A percentile compares a stretch with the other conserved stretches of the same genome.
Evolutionary conservation across 2,329 filamentous ascomycete species (phyloP).

Genomic region (Cladophialophora exuberans): DNA sequence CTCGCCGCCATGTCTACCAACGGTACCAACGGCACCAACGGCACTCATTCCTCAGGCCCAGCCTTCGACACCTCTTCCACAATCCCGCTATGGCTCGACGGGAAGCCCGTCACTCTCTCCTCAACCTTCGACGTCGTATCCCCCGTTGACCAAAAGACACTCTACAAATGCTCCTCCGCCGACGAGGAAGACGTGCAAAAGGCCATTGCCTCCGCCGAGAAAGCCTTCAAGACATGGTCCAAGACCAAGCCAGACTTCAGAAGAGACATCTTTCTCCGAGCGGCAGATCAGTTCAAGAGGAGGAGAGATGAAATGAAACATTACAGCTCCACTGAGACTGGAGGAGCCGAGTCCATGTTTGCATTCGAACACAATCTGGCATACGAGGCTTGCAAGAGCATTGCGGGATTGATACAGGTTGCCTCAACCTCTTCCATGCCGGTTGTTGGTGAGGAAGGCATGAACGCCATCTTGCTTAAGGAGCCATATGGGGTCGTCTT

Average conservation of each 20-base stretch:
- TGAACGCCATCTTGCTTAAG: constrained; percentile 67
- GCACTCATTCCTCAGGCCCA: constrained; percentile 13
- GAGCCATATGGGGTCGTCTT: constrained; percentile 81
- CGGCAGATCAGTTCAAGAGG: constrained; percentile 63
- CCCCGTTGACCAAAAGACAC: constrained; percentile 57
- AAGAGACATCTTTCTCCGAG: constrained; percentile 70
- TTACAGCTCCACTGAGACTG: constrained; percentile 65
- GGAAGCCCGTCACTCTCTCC: constrained; percentile 45
- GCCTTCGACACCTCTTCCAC: constrained; percentile 33
- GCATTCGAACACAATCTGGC: constrained; percentile 34
- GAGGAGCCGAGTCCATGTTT: constrained; percentile 47
- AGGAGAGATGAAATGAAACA: constrained; percentile 63
- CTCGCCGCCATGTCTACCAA: constrained; percentile 21
- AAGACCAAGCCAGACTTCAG: constrained; percentile 63
- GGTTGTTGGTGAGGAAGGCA: constrained; percentile 51
- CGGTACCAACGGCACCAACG: constrained; percentile 20
- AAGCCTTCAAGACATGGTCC: constrained; percentile 71
- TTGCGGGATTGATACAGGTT: constrained; percentile 27
- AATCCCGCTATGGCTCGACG: constrained; percentile 49
- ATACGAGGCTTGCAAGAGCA: constrained; percentile 22
- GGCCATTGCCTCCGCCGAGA: constrained; percentile 64
- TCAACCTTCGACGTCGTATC: constrained; percentile 55
- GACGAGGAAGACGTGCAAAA: constrained; percentile 59
- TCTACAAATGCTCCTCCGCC: constrained; percentile 61
- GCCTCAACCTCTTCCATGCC: constrained; percentile 52